phyloP scores from a whole-genome alignment of 345 rosid species.

The Arabidopsis arenosa region DNA sequence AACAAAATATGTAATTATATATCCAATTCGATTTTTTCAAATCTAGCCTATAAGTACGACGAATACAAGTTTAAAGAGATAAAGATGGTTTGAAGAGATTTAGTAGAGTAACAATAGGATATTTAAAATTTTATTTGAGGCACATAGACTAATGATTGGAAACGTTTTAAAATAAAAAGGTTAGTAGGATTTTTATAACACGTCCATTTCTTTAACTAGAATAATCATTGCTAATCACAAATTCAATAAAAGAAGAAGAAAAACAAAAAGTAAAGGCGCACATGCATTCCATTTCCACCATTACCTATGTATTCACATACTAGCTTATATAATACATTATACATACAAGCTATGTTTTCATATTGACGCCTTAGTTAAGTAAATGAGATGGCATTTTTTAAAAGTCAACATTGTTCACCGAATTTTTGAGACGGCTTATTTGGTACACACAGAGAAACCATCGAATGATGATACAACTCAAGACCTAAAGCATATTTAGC shows the following conservation, averaged over 20 bases:
- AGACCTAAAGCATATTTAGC: background rate
- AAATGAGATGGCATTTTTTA: background rate
- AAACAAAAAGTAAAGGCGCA: slow-evolving; percentile 29
- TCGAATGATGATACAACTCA: background rate
- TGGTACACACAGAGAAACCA: background rate
- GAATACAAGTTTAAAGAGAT: background rate
- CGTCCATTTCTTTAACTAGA: slow-evolving; percentile 25
- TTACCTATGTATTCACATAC: background rate
- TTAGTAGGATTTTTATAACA: slow-evolving; percentile 23
- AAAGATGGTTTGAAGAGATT: background rate
- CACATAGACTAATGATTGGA: slow-evolving; percentile 38
- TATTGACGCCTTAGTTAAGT: background rate
- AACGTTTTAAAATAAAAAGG: slow-evolving; percentile 7
- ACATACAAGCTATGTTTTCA: background rate
- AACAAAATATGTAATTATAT: background rate
- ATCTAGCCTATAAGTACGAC: background rate
- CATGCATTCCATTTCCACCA: slow-evolving; percentile 21
- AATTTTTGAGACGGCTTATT: background rate
- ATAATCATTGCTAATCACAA: slow-evolving; percentile 1
- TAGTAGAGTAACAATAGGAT: slow-evolving; percentile 6
- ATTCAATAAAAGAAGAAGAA: slow-evolving; percentile 26
- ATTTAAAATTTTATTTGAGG: background rate
- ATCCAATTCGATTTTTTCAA: background rate
- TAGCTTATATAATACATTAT: background rate
- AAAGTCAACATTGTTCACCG: background rate